These are phyloP conservation scores for Chaetothyriales sp. DNA, from an alignment of 2,329 filamentous ascomycete genomes.

Conservation along the genomic window DNA sequence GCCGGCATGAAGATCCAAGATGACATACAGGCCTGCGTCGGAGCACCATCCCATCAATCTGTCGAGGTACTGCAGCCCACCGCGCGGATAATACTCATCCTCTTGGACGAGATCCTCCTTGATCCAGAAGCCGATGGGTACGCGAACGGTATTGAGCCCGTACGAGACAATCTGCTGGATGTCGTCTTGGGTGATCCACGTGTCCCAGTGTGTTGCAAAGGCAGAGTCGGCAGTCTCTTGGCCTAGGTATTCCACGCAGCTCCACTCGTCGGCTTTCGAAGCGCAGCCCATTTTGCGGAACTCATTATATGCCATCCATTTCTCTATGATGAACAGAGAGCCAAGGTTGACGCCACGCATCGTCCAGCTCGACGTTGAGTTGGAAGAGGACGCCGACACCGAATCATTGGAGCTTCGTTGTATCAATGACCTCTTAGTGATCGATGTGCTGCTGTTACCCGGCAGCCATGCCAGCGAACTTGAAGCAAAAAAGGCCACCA, in stretches of 20 bases:
- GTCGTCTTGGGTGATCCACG: conserved; percentile 36
- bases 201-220: conserved; percentile 37
- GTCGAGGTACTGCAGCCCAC: conserved; percentile 34
- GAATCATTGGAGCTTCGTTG: not conserved
- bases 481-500: not conserved
- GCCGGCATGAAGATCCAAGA: conserved; percentile 39
- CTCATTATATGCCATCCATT: conserved; percentile 36
- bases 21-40: conserved; percentile 37
- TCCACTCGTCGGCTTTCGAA: conserved; percentile 26
- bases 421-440: not conserved
- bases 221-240: conserved; percentile 32
- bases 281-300: conserved; percentile 37
- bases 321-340: conserved; percentile 38
- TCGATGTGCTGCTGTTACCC: not conserved
- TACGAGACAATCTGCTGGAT: conserved; percentile 34
- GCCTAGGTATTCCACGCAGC: conserved; percentile 34
- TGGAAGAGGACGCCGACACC: not conserved
- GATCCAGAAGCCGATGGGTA: conserved; percentile 43
- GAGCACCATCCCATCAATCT: conserved; percentile 34
- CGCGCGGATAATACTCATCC: conserved; percentile 38
- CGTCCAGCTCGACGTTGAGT: not conserved
- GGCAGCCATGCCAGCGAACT: not conserved
- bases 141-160: conserved; percentile 39
- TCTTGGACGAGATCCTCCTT: conserved; percentile 33
- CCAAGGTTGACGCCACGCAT: conserved; percentile 42